Base-by-base conservation (phyloP, 345 rosid genomes). In the Salix brachista region DNA sequence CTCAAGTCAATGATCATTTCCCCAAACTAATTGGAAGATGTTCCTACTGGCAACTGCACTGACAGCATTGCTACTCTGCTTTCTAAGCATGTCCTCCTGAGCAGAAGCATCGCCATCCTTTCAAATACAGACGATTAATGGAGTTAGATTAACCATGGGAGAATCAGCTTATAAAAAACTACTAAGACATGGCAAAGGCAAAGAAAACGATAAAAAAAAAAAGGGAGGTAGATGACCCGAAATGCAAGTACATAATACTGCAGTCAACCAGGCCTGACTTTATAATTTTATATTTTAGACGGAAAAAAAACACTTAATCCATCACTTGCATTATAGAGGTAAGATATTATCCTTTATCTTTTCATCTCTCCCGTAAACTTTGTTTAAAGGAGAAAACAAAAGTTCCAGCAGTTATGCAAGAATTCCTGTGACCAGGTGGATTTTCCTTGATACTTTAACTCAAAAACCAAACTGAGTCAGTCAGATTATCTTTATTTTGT, bases 1-100 rank as follows among this genome's bases (percentile, higher is more conserved):
- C 39, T 26, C 18, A 58, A 8, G 10, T 68, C 65, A 75, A 17
- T 18, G 11, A 30, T 42, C 64, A 58, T 84, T 82, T 65, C 83
- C 88, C 91, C 96, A 91, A 64, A 91, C 88, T 72, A 90, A 78
- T 54, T 73, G 85, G 78, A 86, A 91, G 75, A 90, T 88, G 71
- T 88, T 88, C 77, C 79, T 87, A 71, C 94, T 91, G 23, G 92
- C 92, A 79, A 75, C 76, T 61, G 87, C 80, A 67, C 75, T 84
- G 71, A 91, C 80, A 65, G 73, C 70, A 50, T 80, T 85, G 79
- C 88, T 89, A 71, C 90, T 89, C 84, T 84, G 88, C 85, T 82
- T 88, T 78, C 80, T 77, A 26, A 91, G 97, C 97, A 90, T 84
- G 73, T 88, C 90, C 76, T 85, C 91, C 82, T 91, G 97, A 0